These are phyloP conservation scores for Xylariaceae sp. DNA, from an alignment of 2,329 filamentous ascomycete genomes.

Conservation along the genomic window DNA sequence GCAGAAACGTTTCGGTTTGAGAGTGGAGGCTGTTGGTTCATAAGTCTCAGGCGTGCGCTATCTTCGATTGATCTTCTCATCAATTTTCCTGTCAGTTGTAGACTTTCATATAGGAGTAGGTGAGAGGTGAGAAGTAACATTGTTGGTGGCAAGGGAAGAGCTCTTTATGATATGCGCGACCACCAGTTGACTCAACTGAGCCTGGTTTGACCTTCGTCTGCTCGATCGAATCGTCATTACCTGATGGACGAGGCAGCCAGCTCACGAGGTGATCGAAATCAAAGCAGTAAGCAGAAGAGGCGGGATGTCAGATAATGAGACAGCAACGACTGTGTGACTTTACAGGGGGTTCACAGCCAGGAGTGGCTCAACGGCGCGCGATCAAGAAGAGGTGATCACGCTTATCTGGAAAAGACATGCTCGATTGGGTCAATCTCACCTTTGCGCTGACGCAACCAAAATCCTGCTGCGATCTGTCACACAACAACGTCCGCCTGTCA, in stretches of 20 bases:
- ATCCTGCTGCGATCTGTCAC: conserved; percentile 8
- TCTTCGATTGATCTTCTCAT: too few relatives aligned
- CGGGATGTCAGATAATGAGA: conserved; percentile 6
- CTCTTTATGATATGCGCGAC: too few relatives aligned
- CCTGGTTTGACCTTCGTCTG: neutral
- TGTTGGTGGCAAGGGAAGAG: too few relatives aligned
- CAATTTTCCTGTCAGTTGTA: too few relatives aligned
- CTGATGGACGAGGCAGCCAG: neutral
- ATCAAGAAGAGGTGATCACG: conserved; percentile 2
- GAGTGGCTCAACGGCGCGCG: too few relatives aligned
- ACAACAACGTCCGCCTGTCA: conserved; percentile 6
- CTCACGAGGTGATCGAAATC: neutral
- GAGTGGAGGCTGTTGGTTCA: too few relatives aligned
- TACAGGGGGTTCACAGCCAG: neutral
- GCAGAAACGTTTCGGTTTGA: too few relatives aligned
- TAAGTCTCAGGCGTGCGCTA: too few relatives aligned
- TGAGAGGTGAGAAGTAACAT: too few relatives aligned
- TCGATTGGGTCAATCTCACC: conserved; percentile 7
- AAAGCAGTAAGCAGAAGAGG: conserved; percentile 5
- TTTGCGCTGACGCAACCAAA: conserved; percentile 7
- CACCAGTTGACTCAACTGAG: neutral
- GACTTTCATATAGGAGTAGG: too few relatives aligned
- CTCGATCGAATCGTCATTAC: neutral
- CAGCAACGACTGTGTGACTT: neutral
- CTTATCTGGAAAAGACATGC: conserved; percentile 4